Evolutionary conservation across 306 rosid species (phyloP).

Genomic region (Elaeagnus macrophylla): DNA sequence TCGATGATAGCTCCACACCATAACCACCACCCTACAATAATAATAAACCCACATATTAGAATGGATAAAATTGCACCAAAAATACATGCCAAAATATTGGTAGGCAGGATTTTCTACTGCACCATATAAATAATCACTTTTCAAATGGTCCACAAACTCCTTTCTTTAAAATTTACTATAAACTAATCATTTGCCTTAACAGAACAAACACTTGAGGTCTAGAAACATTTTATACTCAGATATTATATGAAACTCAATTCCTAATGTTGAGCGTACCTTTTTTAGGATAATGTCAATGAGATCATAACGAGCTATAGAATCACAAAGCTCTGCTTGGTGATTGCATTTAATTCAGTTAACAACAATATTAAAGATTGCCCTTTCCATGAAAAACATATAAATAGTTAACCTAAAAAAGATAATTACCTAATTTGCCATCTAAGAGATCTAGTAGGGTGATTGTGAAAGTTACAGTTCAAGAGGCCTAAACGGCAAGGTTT

Average conservation of each 20-base stretch:
- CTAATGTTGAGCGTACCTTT: conserved; percentile 34
- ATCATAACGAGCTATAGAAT: conserved; percentile 44
- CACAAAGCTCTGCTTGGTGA: conserved; percentile 54
- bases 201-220: too few relatives aligned
- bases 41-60: conserved; percentile 2
- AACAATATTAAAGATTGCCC: too few relatives aligned
- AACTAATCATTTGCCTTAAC: too few relatives aligned
- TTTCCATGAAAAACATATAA: not conserved
- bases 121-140: too few relatives aligned
- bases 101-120: too few relatives aligned
- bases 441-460: conserved; percentile 36
- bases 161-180: too few relatives aligned
- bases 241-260: not conserved
- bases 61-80: not conserved
- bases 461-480: conserved; percentile 37
- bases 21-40: conserved; percentile 37
- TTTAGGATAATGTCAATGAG: conserved; percentile 62
- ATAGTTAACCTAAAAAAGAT: accelerated
- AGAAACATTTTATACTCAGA: not conserved
- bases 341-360: conserved; percentile 32
- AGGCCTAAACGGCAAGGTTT: conserved; percentile 82
- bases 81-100: too few relatives aligned
- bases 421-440: conserved; percentile 60
- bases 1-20: conserved; percentile 48
- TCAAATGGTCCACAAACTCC: too few relatives aligned